Percentiles rank a stretch among this genome's conserved stretches.
These are phyloP conservation scores for Chaetoceros tenuissimus DNA, from an alignment of 108 stramenopile genomes.

Conservation along the genomic window DNA sequence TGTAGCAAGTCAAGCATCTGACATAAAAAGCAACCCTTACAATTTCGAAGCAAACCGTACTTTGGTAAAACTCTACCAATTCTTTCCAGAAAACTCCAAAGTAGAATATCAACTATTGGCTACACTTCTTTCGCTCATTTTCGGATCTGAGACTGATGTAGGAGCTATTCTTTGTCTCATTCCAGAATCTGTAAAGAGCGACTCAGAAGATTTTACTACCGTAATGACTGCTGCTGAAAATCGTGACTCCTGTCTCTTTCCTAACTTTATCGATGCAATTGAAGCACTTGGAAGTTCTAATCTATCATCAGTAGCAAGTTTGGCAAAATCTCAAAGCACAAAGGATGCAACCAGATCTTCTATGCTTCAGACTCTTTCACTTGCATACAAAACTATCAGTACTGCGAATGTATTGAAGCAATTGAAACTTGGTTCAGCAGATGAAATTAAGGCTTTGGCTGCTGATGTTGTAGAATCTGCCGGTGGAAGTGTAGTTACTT, in stretches of 20 bases:
- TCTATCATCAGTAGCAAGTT: slow-evolving; percentile 26
- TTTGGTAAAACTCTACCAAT: slow-evolving; percentile 71
- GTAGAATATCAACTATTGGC: slow-evolving; percentile 25
- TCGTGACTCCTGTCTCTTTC: slow-evolving; percentile 69
- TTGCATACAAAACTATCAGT: slow-evolving; percentile 57
- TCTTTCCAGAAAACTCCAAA: slow-evolving; percentile 38
- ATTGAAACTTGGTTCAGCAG: slow-evolving; percentile 37
- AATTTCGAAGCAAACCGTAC: slow-evolving; percentile 69
- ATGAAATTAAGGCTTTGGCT: slow-evolving; percentile 18
- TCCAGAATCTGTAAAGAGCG: slow-evolving; percentile 40
- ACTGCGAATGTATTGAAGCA: slow-evolving; percentile 36
- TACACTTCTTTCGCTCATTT: slow-evolving; percentile 52
- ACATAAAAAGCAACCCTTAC: slow-evolving; percentile 60
- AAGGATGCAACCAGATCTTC: slow-evolving; percentile 27
- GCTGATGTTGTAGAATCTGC: slow-evolving; percentile 29
- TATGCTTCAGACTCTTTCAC: slow-evolving; percentile 50
- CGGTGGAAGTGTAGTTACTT: slow-evolving; percentile 40
- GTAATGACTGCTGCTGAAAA: slow-evolving; percentile 29
- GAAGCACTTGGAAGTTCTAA: slow-evolving; percentile 32
- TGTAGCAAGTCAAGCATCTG: slow-evolving; percentile 62
- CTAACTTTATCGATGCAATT: slow-evolving; percentile 64
- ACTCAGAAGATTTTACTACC: not conserved
- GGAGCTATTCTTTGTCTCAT: slow-evolving; percentile 64
- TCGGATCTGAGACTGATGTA: slow-evolving; percentile 59
- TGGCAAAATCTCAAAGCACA: slow-evolving; percentile 29